Base-by-base conservation (phyloP, 306 rosid genomes). In the Castanea crenata region DNA sequence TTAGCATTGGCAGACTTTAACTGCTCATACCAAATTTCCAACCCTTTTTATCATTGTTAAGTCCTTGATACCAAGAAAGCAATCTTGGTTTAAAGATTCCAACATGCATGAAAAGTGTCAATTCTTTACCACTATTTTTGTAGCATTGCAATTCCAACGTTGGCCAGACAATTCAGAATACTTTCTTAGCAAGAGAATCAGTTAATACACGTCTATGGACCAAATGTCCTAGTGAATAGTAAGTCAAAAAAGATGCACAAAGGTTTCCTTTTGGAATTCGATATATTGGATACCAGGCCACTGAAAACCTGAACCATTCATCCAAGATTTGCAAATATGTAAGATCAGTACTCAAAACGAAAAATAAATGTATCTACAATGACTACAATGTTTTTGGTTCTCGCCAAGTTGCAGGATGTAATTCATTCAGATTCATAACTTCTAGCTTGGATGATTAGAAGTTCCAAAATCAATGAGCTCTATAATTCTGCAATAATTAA, bases 261-360 rank as follows among this genome's bases (percentile, higher is more conserved):
- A 79, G 20, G 55, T 35, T 23, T 11, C 78, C 78, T 73, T 79
- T 78, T 63, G 83, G 83, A 54, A 79, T 63, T 79, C 32, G 78
- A 63, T 79, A 79, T 62, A 79, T 73, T 2, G 83, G 83, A 63
- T 79, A 79, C 78, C 46, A 63, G 67, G 83, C 78, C 78, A 79
- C 83, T 1, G 83, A 73, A 54, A 79, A 73, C 83, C 78, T 54
- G 74, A 63, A 62, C 74, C 73, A 54, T 21, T 32, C 9, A 61
- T 51, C 52, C 52, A 46, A 46, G 52, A 12, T 61, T 72, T 59
- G 34, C 27, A 13, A 62, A 11, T 34, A 63, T 31, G 35, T 16
- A 23, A 23, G 31, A 54, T 73, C 15, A 34, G 67, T 34, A 21
- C 16, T 49, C 12, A 29, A 44, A 58, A 44, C 18, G 20, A 71